Percentiles rank a stretch among this genome's conserved stretches.
phyloP scores from a whole-genome alignment of 2,329 filamentous ascomycete genomes.

The Dactylellina drechsleri region DNA sequence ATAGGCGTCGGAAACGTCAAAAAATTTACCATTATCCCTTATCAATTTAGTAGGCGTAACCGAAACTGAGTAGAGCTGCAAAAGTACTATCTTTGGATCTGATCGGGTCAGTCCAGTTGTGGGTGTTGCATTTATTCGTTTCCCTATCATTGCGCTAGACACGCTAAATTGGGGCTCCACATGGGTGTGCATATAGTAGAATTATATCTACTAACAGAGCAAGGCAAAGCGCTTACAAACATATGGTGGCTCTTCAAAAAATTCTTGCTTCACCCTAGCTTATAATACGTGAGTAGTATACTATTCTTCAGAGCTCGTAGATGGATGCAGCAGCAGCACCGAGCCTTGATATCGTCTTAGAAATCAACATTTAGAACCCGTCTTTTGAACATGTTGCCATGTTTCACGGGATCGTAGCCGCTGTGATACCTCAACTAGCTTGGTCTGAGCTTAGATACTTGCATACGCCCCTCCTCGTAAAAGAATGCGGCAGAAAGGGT shows the following conservation, averaged over 20 bases:
- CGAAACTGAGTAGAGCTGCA: neutral
- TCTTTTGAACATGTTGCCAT: neutral
- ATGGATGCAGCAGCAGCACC: neutral
- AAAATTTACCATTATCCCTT: neutral
- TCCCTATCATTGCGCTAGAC: conserved; percentile 17
- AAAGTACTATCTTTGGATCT: neutral
- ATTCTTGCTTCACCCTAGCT: conserved; percentile 12
- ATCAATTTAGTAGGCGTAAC: conserved; percentile 11
- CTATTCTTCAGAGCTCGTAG: neutral
- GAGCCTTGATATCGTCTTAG: conserved; percentile 5
- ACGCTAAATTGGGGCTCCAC: neutral
- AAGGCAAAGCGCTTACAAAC: conserved; percentile 16
- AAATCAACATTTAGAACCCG: conserved; percentile 7
- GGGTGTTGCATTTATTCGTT: too few relatives aligned
- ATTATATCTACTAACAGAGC: neutral
- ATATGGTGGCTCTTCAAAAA: neutral
- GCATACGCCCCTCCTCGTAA: conserved; percentile 32
- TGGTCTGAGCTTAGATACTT: conserved; percentile 39
- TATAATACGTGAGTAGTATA: neutral
- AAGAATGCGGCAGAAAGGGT: conserved; percentile 29
- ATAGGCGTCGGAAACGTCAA: conserved; percentile 8
- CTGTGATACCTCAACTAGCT: conserved; percentile 18
- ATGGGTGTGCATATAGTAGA: neutral
- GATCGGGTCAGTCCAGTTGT: neutral
- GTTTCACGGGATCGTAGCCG: conserved; percentile 31